phyloP scores from a whole-genome alignment of 208 protist genomes.

The Crithidia fasciculata region DNA sequence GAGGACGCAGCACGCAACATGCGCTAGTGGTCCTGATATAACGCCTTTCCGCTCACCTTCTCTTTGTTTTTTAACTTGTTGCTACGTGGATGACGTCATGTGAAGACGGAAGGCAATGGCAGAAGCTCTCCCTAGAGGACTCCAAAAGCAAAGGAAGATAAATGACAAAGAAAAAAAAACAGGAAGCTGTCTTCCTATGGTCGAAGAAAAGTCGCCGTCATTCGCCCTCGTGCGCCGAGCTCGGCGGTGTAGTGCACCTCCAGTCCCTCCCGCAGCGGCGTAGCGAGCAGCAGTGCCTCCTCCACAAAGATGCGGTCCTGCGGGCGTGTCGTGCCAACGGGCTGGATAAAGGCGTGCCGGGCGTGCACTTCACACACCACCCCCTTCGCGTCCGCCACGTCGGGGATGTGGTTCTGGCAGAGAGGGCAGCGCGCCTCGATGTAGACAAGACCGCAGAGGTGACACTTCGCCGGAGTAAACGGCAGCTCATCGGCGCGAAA shows the following conservation, averaged over 20 bases:
- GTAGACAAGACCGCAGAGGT: constrained; percentile 61
- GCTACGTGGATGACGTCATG: too few relatives aligned
- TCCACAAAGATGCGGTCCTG: constrained; percentile 56
- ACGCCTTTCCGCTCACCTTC: too few relatives aligned
- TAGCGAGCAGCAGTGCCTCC: constrained; percentile 20
- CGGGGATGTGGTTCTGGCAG: constrained; percentile 55
- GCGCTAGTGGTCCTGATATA: too few relatives aligned
- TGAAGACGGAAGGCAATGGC: too few relatives aligned
- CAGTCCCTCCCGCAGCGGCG: constrained; percentile 17
- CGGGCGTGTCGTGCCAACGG: constrained; percentile 39
- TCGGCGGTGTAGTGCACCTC: constrained; percentile 33
- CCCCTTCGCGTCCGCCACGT: constrained; percentile 46
- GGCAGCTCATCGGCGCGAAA: constrained; percentile 37
- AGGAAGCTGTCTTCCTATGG: background rate
- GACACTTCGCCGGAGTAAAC: constrained; percentile 72
- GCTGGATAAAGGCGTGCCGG: constrained; percentile 70
- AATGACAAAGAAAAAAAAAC: constrained; percentile 2
- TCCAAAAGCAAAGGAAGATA: too few relatives aligned
- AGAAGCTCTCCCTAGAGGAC: too few relatives aligned
- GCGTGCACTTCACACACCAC: constrained; percentile 61
- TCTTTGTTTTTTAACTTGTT: too few relatives aligned
- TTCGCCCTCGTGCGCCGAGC: constrained; percentile 22
- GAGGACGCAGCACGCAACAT: too few relatives aligned
- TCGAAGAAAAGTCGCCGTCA: constrained; percentile 24
- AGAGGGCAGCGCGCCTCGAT: constrained; percentile 79